Evolutionary conservation across 2,329 filamentous ascomycete species (phyloP), one percentile per base, ranked within the genome.

Genomic region (Colletotrichum musae): DNA sequence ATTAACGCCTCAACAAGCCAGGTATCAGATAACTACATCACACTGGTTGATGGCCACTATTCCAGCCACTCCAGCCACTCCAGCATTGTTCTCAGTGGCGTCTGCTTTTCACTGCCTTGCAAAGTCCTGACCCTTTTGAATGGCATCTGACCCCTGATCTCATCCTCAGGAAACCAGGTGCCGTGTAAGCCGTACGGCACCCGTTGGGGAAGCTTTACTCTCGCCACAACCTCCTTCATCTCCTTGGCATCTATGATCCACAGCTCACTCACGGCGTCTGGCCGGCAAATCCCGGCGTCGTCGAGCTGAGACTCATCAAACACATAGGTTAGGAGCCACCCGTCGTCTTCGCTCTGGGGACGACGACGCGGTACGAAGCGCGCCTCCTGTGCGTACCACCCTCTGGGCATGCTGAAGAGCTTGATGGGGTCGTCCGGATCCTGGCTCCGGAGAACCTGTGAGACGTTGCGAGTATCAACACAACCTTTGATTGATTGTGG

Each of bases 131-230:
- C 51, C 12, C 21, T 50, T 2, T 73, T 63, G 0, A 74, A 77
- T 32, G 73, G 72, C 32, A 82, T 79, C 74, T 91, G 89, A 2
- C 75, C 76, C 7, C 74, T 71, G 24, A 91, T 84, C 68, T 89
- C 82, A 3, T 84, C 80, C 64, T 87, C 84, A 0, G 81, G 79
- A 63, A 91, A 91, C 88, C 89, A 92, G 6, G 81, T 83, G 4
- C 89, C 89, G 75, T 92, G 91, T 57, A 93, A 77, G 0, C 91
- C 91, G 73, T 93, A 93, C 0, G 91, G 91, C 0, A 93, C 90
- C 13, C 91, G 79, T 72, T 92, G 90, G 2, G 90, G 91, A 41
- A 94, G 78, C 21, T 79, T 78, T 4, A 93, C 83, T 68, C 82
- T 85, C 6, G 86, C 88, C 4, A 92, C 83, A 0, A 93, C 81